Conservation (phyloP, 331 rosid genomes). For the Arachis monticola region DNA sequence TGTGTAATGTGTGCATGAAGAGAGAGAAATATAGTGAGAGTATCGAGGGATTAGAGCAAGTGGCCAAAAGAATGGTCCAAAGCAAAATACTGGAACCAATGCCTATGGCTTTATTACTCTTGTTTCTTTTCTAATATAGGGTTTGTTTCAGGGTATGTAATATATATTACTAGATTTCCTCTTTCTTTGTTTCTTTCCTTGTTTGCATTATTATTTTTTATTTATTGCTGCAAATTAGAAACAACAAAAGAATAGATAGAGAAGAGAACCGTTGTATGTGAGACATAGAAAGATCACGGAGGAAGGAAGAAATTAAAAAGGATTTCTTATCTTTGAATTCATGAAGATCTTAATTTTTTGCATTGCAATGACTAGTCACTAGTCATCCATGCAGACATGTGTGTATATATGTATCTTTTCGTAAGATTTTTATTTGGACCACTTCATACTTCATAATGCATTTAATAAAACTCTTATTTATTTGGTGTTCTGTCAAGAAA, state of each 20-base stretch:
- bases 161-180: slow-evolving; percentile 44
- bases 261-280: slow-evolving; percentile 64
- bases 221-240: too few relatives aligned
- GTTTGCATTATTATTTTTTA: slow-evolving; percentile 49
- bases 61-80: slow-evolving; percentile 88
- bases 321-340: slow-evolving; percentile 31
- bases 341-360: neutral
- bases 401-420: neutral
- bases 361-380: neutral
- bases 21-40: slow-evolving; percentile 46
- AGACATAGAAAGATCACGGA: neutral
- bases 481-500: neutral
- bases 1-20: neutral
- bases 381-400: neutral
- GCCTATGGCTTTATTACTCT: slow-evolving; percentile 46
- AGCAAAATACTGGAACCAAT: slow-evolving; percentile 73
- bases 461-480: neutral
- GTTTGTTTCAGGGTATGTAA: slow-evolving; percentile 46
- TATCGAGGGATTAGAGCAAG: slow-evolving; percentile 59
- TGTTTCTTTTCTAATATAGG: slow-evolving; percentile 54
- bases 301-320: neutral
- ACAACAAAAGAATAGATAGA: too few relatives aligned
- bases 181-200: slow-evolving; percentile 67
- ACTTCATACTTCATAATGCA: neutral
- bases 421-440: neutral